Evolutionary conservation across 192 early-diverging fungal species (phyloP).

Genomic region (Mortierella antarctica): DNA sequence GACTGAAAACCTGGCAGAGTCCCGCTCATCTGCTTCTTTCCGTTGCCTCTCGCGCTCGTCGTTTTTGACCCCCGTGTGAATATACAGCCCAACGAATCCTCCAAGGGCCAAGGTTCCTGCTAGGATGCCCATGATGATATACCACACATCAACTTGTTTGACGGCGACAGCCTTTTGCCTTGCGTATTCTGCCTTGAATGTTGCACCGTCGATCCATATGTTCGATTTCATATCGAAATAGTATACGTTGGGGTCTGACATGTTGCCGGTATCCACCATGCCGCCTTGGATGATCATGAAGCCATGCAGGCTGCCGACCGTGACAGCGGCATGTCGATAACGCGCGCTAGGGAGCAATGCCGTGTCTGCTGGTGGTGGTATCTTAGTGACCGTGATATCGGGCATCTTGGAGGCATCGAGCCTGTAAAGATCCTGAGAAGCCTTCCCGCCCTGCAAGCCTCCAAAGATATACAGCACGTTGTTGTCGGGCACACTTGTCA

Average conservation of each 20-base stretch:
- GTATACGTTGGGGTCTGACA: conserved; percentile 3
- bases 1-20: not conserved
- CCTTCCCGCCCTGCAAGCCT: conserved; percentile 3
- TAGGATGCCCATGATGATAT: conserved; percentile 28
- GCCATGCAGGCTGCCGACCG: conserved; percentile 1
- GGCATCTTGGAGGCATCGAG: conserved; percentile 23
- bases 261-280: not conserved
- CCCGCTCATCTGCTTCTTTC: conserved; percentile 2
- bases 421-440: conserved; percentile 19
- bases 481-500: not conserved
- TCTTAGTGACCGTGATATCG: conserved; percentile 12
- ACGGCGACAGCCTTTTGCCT: not conserved
- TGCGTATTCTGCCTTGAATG: conserved; percentile 1
- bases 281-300: conserved; percentile 44
- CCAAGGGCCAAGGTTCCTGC: conserved; percentile 21
- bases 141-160: conserved; percentile 1
- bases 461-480: conserved; percentile 38
- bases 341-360: conserved; percentile 20
- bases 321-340: conserved; percentile 18
- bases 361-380: not conserved
- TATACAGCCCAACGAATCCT: conserved; percentile 21
- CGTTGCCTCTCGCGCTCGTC: conserved; percentile 6
- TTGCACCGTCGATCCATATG: conserved; percentile 11
- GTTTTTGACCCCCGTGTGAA: conserved; percentile 23
- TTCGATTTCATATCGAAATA: conserved; percentile 17